These are phyloP conservation scores for Angophora floribunda DNA, from an alignment of 345 rosid species.

Conservation along the genomic window DNA sequence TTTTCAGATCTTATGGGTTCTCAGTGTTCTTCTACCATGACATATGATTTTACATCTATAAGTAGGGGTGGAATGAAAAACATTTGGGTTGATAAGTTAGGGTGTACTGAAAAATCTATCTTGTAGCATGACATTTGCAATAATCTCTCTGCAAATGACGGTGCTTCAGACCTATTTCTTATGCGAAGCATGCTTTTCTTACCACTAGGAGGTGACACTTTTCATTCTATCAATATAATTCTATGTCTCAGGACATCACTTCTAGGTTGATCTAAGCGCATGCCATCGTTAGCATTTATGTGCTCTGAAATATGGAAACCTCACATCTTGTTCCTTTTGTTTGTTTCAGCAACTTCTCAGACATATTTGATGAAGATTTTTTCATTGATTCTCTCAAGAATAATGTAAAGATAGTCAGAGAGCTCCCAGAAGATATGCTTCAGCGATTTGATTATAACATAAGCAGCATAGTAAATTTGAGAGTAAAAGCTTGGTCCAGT, in stretches of 20 bases:
- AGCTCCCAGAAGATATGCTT: constrained; percentile 77
- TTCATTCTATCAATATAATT: neutral
- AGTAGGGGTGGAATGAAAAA: neutral
- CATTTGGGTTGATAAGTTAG: neutral
- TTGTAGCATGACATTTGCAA: neutral
- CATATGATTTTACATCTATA: neutral
- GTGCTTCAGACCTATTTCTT: neutral
- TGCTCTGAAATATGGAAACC: neutral
- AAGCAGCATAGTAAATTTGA: constrained; percentile 83
- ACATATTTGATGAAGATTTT: constrained; percentile 91
- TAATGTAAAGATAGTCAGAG: constrained; percentile 64
- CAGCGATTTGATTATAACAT: constrained; percentile 76
- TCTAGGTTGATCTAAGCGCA: neutral
- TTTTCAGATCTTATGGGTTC: neutral
- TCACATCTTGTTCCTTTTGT: neutral
- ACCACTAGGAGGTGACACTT: neutral
- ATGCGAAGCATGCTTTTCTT: neutral
- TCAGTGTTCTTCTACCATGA: neutral
- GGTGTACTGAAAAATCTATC: neutral
- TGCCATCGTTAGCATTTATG: neutral
- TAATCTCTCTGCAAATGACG: neutral
- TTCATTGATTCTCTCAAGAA: constrained; percentile 67
- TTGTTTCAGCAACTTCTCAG: constrained; percentile 74
- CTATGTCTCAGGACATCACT: neutral
- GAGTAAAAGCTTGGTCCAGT: constrained; percentile 94